Base-by-base conservation (phyloP, 768 basidiomycete genomes). In the Thelephora aurantiotincta region DNA sequence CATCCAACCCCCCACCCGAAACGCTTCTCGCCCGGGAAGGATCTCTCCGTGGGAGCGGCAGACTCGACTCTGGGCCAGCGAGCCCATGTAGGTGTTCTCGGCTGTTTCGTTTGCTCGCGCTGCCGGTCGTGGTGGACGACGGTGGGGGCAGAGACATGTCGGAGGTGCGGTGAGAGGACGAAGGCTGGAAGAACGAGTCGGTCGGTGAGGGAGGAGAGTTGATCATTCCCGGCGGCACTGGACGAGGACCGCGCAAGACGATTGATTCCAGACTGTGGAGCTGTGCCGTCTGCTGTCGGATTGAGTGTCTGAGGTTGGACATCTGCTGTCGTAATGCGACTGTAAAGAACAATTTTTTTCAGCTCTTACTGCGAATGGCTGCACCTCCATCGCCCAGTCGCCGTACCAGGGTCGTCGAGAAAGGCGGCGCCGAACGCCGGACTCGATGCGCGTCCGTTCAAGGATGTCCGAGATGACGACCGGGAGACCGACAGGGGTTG, bases 201-300 rank as follows among this genome's bases (percentile, higher is more conserved):
- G 62, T 55, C 5, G 70, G 59, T 2, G 65, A 63, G 19, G 64
- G 66, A 30, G 72, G 60, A 12, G 68, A 57, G 30, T 58, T 58
- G 54, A 68, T 63, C 46, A 66, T 62, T n/a, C 62, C 59, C 26
- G 64, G 58, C 45, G 65, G 65, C 52, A 75, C 68, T 35, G 80
- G 76, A 49, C 86, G 74, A 13, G 84, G 81, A 14, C 77, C 77
- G 53, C 75, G 74, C 44, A 80, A 71, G 43, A 89, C 65, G 46
- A 74, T 69, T 57, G 69, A 82, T 60, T 89, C 86, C 46, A 88
- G 73, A 35, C 58, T 69, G 54, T 80, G 73, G 33, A 87, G 62
- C 55, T 88, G 83, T 16, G 85, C 85, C 67, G 87, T 83, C 58
- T 89, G 82, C 55, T 88, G 85, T 51, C 86, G 68, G 55, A 89